These are phyloP conservation scores for Chaetomium cochliodes DNA, from an alignment of 495 filamentous ascomycete species.

Conservation along the genomic window DNA sequence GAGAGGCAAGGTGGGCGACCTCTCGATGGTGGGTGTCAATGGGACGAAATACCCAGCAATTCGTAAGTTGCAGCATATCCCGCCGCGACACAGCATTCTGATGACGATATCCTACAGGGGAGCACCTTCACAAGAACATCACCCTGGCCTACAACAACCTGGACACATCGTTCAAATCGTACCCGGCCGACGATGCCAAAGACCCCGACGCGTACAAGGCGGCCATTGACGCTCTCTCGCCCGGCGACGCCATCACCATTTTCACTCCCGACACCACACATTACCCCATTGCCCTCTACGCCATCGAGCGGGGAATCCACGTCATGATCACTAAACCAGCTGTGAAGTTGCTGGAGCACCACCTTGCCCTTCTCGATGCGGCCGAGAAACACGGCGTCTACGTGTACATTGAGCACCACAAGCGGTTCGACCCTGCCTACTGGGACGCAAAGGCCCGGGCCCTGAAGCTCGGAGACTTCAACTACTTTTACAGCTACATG, in stretches of 20 bases:
- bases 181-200: conserved; percentile 64
- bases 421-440: conserved; percentile 91
- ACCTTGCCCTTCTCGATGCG: conserved; percentile 68
- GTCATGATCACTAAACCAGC: conserved; percentile 96
- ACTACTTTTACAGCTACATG: conserved; percentile 98
- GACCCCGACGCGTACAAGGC: conserved; percentile 86
- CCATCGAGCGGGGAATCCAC: conserved; percentile 81
- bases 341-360: conserved; percentile 76
- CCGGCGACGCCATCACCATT: conserved; percentile 89
- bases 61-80: conserved; percentile 51
- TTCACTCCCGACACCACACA: conserved; percentile 96
- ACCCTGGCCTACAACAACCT: conserved; percentile 80
- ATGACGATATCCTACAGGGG: conserved; percentile 49
- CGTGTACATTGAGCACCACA: conserved; percentile 95
- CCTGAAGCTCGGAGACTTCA: conserved; percentile 78
- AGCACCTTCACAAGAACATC: conserved; percentile 88
- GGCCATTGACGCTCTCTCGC: conserved; percentile 79
- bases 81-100: background rate
- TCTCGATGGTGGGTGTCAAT: conserved; percentile 87
- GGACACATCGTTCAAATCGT: conserved; percentile 79
- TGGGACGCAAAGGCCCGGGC: conserved; percentile 79
- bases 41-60: conserved; percentile 89
- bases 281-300: conserved; percentile 91
- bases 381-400: conserved; percentile 76
- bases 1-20: conserved; percentile 79